Percentiles rank a stretch among this genome's conserved stretches.
Conservation (phyloP, 257 asterid species). For the Echites panduratus region DNA sequence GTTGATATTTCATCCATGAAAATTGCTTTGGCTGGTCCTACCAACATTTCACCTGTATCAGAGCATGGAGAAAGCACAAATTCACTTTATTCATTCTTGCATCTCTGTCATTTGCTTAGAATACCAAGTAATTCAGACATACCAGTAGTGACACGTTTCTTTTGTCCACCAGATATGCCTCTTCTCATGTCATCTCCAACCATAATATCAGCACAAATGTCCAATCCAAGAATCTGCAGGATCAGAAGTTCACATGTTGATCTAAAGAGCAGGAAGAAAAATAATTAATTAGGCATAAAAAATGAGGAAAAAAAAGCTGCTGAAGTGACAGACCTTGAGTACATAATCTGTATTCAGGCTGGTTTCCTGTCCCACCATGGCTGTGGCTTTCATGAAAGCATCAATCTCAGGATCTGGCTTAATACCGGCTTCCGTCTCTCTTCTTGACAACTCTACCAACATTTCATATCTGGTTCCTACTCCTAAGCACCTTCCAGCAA, state of each 20-base stretch:
- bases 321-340: slow-evolving; percentile 51
- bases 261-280: not conserved
- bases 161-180: slow-evolving; percentile 94
- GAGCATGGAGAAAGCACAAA: not conserved
- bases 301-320: not conserved
- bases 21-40: slow-evolving; percentile 85
- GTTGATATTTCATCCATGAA: slow-evolving; percentile 94
- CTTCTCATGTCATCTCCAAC: slow-evolving; percentile 94
- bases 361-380: slow-evolving; percentile 69
- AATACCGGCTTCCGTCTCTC: slow-evolving; percentile 52
- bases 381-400: slow-evolving; percentile 77
- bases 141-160: slow-evolving; percentile 89
- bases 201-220: slow-evolving; percentile 81
- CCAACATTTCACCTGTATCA: slow-evolving; percentile 80
- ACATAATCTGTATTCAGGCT: slow-evolving; percentile 78
- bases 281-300: not conserved
- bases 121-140: slow-evolving; percentile 4
- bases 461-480: slow-evolving; percentile 81
- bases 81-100: not conserved
- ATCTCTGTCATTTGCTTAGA: not conserved
- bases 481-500: slow-evolving; percentile 87
- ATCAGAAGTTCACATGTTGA: not conserved
- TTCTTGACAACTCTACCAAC: slow-evolving; percentile 54
- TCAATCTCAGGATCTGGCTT: slow-evolving; percentile 68
- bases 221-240: slow-evolving; percentile 78